These are phyloP conservation scores for Fusarium metavorans DNA, from an alignment of 2,329 filamentous ascomycete species.

Conservation along the genomic window DNA sequence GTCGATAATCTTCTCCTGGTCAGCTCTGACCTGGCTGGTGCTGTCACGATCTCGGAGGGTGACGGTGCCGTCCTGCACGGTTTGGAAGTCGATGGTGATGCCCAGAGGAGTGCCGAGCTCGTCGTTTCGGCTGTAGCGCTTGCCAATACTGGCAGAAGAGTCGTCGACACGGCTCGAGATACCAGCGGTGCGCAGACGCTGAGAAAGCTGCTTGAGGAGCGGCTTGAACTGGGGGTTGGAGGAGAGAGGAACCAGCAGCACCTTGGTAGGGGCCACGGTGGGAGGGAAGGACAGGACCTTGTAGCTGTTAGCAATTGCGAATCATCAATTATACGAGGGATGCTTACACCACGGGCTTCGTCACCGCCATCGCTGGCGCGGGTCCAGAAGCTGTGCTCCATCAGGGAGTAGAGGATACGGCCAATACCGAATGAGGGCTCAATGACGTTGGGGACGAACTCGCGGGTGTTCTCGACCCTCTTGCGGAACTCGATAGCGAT, in stretches of 20 bases:
- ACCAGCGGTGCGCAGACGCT: slow-evolving; percentile 79
- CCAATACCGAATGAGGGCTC: slow-evolving; percentile 98
- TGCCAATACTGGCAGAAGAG: slow-evolving; percentile 91
- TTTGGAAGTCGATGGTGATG: slow-evolving; percentile 96
- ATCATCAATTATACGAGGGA: neutral
- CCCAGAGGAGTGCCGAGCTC: slow-evolving; percentile 95
- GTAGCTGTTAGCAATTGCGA: slow-evolving; percentile 34
- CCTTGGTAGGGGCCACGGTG: slow-evolving; percentile 91
- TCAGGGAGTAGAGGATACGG: slow-evolving; percentile 89
- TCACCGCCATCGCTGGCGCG: slow-evolving; percentile 71
- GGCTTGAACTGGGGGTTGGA: slow-evolving; percentile 84
- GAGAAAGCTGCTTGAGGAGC: slow-evolving; percentile 77
- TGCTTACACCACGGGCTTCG: slow-evolving; percentile 86
- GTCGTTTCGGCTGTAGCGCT: slow-evolving; percentile 94
- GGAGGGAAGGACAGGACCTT: slow-evolving; percentile 67
- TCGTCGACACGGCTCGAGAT: slow-evolving; percentile 90
- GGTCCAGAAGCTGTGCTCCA: slow-evolving; percentile 97
- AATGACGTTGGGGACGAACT: slow-evolving; percentile 95
- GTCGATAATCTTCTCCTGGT: slow-evolving; percentile 81
- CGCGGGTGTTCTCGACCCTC: slow-evolving; percentile 83
- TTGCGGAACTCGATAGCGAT: slow-evolving; percentile 87
- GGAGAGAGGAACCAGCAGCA: slow-evolving; percentile 90
- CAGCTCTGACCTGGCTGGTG: slow-evolving; percentile 89
- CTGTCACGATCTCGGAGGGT: slow-evolving; percentile 92
- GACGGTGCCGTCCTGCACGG: slow-evolving; percentile 85